These are phyloP conservation scores for Monascus ruber DNA, from an alignment of 2,329 filamentous ascomycete species.

Conservation along the genomic window DNA sequence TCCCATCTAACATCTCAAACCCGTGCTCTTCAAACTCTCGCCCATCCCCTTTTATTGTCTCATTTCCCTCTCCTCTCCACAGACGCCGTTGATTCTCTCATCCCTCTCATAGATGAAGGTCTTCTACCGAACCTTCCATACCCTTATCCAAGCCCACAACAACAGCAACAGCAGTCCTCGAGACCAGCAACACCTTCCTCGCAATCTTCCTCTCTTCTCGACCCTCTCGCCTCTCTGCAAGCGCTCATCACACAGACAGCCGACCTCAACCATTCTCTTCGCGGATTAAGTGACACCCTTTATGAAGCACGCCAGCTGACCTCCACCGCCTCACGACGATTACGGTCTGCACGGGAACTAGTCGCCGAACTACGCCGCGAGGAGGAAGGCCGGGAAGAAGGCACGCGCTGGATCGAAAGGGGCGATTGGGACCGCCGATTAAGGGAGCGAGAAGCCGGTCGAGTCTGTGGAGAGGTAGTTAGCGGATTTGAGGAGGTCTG, in stretches of 20 bases:
- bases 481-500: conserved; percentile 88
- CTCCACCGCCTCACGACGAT: conserved; percentile 63
- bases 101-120: conserved; percentile 44
- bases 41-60: conserved; percentile 48
- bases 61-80: conserved; percentile 42
- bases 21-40: conserved; percentile 46
- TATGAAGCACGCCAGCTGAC: conserved; percentile 91
- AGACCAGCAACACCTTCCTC: conserved; percentile 18
- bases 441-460: conserved; percentile 65
- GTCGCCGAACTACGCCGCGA: conserved; percentile 77
- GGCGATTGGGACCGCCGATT: conserved; percentile 76
- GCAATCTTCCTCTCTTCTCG: conserved; percentile 14
- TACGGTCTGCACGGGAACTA: conserved; percentile 73
- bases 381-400: conserved; percentile 70
- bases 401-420: conserved; percentile 65
- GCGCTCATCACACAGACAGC: conserved; percentile 59
- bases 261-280: conserved; percentile 67
- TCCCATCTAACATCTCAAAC: conserved; percentile 52
- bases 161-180: conserved; percentile 15
- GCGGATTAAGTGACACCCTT: conserved; percentile 77
- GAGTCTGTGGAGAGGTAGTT: conserved; percentile 76
- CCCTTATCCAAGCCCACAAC: conserved; percentile 21
- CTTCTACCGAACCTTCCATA: conserved; percentile 42
- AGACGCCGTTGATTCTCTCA: conserved; percentile 45
- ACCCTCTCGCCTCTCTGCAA: conserved; percentile 53